Evolutionary conservation across 176 grass and related monocot genomes (phyloP).

Genomic region (Musa troglodytarum): DNA sequence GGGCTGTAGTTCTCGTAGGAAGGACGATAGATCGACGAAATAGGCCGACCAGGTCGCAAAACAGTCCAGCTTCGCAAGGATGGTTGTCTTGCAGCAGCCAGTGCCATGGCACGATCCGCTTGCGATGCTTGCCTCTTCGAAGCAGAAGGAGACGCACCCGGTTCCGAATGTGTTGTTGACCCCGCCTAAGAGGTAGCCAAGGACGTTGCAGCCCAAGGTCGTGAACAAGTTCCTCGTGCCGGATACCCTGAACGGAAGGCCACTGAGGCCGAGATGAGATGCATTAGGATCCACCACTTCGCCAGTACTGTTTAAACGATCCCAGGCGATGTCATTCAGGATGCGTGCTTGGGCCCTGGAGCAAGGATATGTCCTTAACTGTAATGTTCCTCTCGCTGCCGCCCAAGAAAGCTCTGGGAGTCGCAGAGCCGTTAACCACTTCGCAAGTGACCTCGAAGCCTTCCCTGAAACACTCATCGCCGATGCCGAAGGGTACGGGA

Average conservation of each 20-base stretch:
- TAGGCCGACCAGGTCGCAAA: no score
- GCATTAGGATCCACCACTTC: no score
- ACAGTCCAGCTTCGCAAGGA: background rate
- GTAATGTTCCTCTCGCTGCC: background rate
- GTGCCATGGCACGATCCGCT: background rate
- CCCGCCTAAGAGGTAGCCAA: no score
- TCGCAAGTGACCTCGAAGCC: background rate
- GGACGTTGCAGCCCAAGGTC: background rate
- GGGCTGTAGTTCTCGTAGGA: background rate
- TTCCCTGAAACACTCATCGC: background rate
- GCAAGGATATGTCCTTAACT: background rate
- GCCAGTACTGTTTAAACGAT: background rate
- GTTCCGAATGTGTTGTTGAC: no score
- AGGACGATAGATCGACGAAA: no score
- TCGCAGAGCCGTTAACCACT: background rate
- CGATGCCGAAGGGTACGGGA: background rate
- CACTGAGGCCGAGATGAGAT: background rate
- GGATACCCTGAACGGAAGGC: background rate
- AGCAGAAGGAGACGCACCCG: background rate
- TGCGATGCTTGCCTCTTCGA: no score
- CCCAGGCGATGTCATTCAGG: background rate
- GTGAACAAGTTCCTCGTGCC: background rate
- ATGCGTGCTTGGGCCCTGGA: no score
- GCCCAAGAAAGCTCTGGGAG: background rate
- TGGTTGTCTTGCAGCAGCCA: background rate